These are phyloP conservation scores for Claviceps citrina DNA, from an alignment of 2,329 filamentous ascomycete genomes.

Conservation along the genomic window DNA sequence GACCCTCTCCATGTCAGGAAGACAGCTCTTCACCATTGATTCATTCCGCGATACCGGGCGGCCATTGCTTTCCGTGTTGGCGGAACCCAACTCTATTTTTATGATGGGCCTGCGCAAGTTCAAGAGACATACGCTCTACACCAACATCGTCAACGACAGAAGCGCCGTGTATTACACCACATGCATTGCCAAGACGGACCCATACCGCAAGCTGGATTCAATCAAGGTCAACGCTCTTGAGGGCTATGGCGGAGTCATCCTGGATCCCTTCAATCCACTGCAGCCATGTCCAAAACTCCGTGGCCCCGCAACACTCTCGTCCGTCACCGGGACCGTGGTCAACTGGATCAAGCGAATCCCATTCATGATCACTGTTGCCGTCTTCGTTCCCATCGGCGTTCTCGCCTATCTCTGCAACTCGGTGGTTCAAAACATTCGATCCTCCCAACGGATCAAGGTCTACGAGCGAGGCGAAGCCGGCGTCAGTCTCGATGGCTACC, in stretches of 20 bases:
- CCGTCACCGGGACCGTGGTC: slow-evolving; percentile 17
- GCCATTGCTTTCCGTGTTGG: slow-evolving; percentile 65
- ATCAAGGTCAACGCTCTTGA: slow-evolving; percentile 58
- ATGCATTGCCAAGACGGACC: slow-evolving; percentile 60
- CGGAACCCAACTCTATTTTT: slow-evolving; percentile 75
- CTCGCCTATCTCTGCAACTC: slow-evolving; percentile 61
- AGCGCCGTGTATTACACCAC: slow-evolving; percentile 76
- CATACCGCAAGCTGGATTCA: slow-evolving; percentile 52
- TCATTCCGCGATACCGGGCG: slow-evolving; percentile 68
- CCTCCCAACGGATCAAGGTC: slow-evolving; percentile 55
- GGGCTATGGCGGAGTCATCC: slow-evolving; percentile 59
- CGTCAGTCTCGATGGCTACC: slow-evolving; percentile 53
- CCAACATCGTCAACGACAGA: slow-evolving; percentile 76
- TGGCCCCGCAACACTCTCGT: slow-evolving; percentile 16
- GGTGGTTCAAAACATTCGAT: slow-evolving; percentile 59
- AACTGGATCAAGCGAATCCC: slow-evolving; percentile 39
- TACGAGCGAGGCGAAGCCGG: slow-evolving; percentile 60
- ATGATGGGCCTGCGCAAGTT: slow-evolving; percentile 65
- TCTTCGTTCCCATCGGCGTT: slow-evolving; percentile 62
- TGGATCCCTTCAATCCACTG: slow-evolving; percentile 52
- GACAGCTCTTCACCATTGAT: slow-evolving; percentile 79
- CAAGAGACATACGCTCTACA: slow-evolving; percentile 61
- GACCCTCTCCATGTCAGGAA: slow-evolving; percentile 67
- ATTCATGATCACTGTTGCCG: slow-evolving; percentile 44
- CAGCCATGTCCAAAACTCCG: slow-evolving; percentile 26